These are phyloP conservation scores for Pseudogymnoascus sp. DNA, from an alignment of 2,329 filamentous ascomycete species.

Conservation along the genomic window DNA sequence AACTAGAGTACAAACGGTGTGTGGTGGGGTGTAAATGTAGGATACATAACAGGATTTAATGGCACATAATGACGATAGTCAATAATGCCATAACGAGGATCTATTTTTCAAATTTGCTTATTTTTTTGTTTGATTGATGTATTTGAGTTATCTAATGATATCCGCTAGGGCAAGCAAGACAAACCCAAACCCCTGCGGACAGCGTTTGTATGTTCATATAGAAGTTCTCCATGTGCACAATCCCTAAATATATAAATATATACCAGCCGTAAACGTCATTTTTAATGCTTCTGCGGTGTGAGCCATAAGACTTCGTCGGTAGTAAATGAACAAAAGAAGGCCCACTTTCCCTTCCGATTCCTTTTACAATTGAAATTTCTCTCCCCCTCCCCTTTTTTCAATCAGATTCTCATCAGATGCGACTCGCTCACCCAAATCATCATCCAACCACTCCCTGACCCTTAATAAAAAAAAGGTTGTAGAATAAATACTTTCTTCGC, in stretches of 20 bases:
- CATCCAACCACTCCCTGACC: background rate
- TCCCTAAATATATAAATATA: constrained; percentile 5
- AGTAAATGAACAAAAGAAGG: background rate
- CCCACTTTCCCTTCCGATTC: background rate
- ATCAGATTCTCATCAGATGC: constrained; percentile 6
- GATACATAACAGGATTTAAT: constrained; percentile 6
- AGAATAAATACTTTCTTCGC: background rate
- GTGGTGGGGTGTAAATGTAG: background rate
- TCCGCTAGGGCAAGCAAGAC: background rate
- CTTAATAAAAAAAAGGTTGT: background rate
- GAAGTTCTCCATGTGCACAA: background rate
- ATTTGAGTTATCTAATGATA: constrained; percentile 3
- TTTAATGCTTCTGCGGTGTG: background rate
- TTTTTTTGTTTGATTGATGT: background rate
- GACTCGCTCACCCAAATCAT: background rate
- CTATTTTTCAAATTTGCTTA: background rate
- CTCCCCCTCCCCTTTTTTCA: background rate
- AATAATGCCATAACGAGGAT: background rate
- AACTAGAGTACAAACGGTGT: background rate
- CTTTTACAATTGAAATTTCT: background rate
- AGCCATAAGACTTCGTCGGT: constrained; percentile 5
- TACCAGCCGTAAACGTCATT: constrained; percentile 5
- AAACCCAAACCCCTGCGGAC: background rate
- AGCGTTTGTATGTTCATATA: constrained; percentile 4
- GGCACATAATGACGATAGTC: background rate